These are phyloP conservation scores for Thermothielavioides terrestris DNA, from an alignment of 495 filamentous ascomycete species.

Conservation along the genomic window DNA sequence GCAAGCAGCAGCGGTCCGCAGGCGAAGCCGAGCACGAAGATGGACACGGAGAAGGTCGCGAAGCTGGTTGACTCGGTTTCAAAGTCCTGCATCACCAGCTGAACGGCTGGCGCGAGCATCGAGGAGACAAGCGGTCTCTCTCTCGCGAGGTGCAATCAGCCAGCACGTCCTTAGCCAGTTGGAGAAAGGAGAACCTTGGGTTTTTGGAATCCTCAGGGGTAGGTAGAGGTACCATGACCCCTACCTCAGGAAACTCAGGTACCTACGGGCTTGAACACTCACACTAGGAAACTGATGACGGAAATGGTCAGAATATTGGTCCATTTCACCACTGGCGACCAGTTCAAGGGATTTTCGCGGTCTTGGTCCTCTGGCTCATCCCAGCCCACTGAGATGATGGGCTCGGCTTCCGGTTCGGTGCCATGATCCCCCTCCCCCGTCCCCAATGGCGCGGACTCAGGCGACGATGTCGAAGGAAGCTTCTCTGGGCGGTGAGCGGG, in stretches of 20 bases:
- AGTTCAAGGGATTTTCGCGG: neutral
- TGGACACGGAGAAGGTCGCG: neutral
- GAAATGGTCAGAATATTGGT: neutral
- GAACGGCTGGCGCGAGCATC: neutral
- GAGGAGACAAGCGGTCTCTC: neutral
- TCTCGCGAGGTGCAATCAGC: too few relatives aligned
- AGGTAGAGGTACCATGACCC: too few relatives aligned
- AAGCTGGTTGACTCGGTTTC: neutral
- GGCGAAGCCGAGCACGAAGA: neutral
- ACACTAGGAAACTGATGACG: neutral
- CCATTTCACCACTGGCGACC: neutral
- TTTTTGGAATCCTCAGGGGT: too few relatives aligned
- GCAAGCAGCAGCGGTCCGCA: conserved; percentile 56
- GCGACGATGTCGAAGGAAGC: too few relatives aligned
- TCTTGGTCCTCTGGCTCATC: neutral
- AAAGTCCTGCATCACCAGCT: neutral
- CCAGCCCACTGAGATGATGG: neutral
- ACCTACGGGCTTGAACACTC: too few relatives aligned
- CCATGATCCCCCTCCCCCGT: too few relatives aligned
- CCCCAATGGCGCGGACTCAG: too few relatives aligned
- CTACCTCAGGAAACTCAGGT: too few relatives aligned
- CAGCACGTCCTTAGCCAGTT: too few relatives aligned
- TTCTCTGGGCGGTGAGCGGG: too few relatives aligned
- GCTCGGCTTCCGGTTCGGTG: neutral
- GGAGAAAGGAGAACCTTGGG: too few relatives aligned